These are phyloP conservation scores for Manihot esculenta DNA, from an alignment of 441 rosid species.

Conservation along the genomic window DNA sequence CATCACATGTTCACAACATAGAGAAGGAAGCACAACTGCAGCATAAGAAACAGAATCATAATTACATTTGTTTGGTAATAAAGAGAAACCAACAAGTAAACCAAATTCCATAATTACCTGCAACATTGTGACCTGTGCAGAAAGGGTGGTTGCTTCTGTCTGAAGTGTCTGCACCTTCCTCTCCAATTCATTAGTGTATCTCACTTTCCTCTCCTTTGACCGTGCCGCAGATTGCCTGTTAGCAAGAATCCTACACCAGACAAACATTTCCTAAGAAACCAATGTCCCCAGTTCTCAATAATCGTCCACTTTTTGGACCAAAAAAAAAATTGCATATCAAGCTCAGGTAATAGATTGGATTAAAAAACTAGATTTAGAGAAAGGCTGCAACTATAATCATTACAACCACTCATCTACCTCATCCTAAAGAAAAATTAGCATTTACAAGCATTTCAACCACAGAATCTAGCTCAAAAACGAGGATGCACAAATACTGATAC, in stretches of 20 bases:
- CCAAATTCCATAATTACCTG: slow-evolving; percentile 49
- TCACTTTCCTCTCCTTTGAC: slow-evolving; percentile 86
- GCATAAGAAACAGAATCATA: background rate
- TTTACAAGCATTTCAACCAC: background rate
- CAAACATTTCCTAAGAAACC: slow-evolving; percentile 18
- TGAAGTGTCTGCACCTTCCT: slow-evolving; percentile 95
- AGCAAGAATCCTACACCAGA: slow-evolving; percentile 66
- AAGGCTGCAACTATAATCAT: background rate
- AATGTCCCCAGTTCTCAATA: background rate
- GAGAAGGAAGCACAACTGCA: background rate
- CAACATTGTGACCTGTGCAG: slow-evolving; percentile 87
- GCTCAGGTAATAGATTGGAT: background rate
- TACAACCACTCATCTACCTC: background rate
- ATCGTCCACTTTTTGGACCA: background rate
- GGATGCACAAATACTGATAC: background rate
- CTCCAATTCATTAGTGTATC: slow-evolving; percentile 82
- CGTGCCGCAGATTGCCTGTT: slow-evolving; percentile 96
- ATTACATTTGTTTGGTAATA: background rate
- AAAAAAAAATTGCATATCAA: background rate
- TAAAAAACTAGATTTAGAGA: background rate
- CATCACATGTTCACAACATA: background rate
- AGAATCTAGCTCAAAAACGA: slow-evolving; percentile 3
- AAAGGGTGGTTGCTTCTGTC: slow-evolving; percentile 92
- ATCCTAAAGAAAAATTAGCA: background rate
- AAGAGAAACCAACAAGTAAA: background rate